phyloP scores from a whole-genome alignment of 2,329 filamentous ascomycete species.

The Penicillium sp. region DNA sequence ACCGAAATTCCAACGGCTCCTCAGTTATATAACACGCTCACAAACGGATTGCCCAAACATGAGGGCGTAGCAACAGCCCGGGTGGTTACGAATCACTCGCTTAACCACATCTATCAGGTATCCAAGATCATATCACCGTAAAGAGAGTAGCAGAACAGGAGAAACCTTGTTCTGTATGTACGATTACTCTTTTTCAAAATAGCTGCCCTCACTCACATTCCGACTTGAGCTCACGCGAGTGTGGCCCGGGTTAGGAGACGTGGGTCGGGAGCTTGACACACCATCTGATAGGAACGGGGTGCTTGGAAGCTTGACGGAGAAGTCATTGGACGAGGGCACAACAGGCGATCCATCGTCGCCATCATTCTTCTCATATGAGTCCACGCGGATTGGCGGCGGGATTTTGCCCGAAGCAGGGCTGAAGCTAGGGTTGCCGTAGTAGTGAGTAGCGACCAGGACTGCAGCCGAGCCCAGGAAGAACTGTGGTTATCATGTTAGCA shows the following conservation, averaged over 20 bases:
- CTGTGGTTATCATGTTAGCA: constrained; percentile 45
- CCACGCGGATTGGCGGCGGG: constrained; percentile 53
- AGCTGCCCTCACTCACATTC: constrained; percentile 31
- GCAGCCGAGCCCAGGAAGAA: constrained; percentile 75
- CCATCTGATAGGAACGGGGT: constrained; percentile 48
- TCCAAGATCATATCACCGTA: constrained; percentile 16
- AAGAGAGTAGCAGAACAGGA: neutral
- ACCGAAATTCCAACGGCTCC: constrained; percentile 8
- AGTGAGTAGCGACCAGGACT: constrained; percentile 76
- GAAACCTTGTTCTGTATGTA: constrained; percentile 4
- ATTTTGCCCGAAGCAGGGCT: constrained; percentile 39
- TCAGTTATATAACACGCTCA: constrained; percentile 8
- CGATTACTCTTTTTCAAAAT: constrained; percentile 36
- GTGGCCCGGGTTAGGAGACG: constrained; percentile 49
- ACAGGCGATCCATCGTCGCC: constrained; percentile 37
- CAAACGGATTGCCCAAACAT: constrained; percentile 3
- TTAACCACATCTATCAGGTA: constrained; percentile 15
- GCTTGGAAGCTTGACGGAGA: constrained; percentile 44
- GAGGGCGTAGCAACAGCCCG: constrained; percentile 2
- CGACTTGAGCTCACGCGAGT: constrained; percentile 40
- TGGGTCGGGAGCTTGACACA: constrained; percentile 52
- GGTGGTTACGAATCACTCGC: constrained; percentile 4
- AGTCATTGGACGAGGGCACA: constrained; percentile 39
- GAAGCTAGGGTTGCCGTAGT: constrained; percentile 63
- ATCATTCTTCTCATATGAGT: constrained; percentile 70